Evolutionary conservation across 768 basidiomycete genomes (phyloP).

Genomic region (Rhodotorula graminis): DNA sequence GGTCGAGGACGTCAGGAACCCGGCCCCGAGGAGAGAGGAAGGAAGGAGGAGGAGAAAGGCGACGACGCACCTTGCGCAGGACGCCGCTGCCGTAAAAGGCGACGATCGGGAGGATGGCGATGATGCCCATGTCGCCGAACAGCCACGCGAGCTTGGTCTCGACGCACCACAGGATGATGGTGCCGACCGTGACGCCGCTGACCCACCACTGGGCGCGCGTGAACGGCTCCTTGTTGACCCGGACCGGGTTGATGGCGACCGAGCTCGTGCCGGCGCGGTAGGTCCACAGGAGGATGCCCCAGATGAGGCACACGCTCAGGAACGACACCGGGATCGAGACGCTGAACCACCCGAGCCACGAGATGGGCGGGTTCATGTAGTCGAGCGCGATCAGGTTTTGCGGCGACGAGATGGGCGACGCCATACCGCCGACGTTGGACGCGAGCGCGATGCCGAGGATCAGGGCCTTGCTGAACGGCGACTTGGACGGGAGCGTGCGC

Average conservation of each 20-base stretch:
- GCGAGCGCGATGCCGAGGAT: conserved; percentile 96
- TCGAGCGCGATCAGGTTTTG: conserved; percentile 90
- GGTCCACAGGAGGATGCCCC: conserved; percentile 76
- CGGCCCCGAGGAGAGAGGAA: too few relatives aligned
- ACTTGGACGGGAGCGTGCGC: conserved; percentile 77
- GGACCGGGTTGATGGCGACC: conserved; percentile 76
- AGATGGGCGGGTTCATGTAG: conserved; percentile 77
- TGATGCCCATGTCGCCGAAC: conserved; percentile 95
- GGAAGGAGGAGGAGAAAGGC: too few relatives aligned
- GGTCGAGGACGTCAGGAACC: neutral
- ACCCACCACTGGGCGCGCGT: conserved; percentile 87
- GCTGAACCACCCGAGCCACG: conserved; percentile 89
- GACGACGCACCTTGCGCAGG: conserved; percentile 72
- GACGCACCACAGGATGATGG: conserved; percentile 85
- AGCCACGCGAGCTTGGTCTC: conserved; percentile 68
- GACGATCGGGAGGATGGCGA: conserved; percentile 85
- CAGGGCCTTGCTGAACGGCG: conserved; percentile 80
- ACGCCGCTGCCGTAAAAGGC: conserved; percentile 92
- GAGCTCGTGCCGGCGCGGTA: conserved; percentile 71
- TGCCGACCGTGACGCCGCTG: conserved; percentile 68
- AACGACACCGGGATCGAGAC: conserved; percentile 87
- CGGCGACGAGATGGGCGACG: conserved; percentile 93
- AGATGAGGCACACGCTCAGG: conserved; percentile 81
- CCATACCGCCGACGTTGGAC: conserved; percentile 95
- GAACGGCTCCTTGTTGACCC: conserved; percentile 75